Percentiles rank a stretch among this genome's conserved stretches.
phyloP scores from a whole-genome alignment of 495 filamentous ascomycete species.

The Talaromyces nanjingensis region DNA sequence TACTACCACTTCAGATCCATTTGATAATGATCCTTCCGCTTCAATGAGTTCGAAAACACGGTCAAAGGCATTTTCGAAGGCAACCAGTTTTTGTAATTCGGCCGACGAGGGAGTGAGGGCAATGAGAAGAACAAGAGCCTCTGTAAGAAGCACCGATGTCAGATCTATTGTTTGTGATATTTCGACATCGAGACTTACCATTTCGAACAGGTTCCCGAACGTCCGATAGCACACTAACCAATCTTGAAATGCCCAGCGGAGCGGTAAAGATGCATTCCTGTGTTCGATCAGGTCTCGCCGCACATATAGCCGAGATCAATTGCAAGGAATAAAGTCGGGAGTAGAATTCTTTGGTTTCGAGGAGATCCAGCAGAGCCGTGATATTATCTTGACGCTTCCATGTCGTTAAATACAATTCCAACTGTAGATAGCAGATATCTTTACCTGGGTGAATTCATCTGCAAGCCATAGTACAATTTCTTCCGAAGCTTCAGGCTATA shows the following conservation, averaged over 20 bases:
- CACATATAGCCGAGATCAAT: slow-evolving; percentile 76
- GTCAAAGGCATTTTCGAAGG: slow-evolving; percentile 90
- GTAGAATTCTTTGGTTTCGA: slow-evolving; percentile 86
- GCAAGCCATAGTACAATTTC: slow-evolving; percentile 96
- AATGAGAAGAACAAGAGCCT: slow-evolving; percentile 61
- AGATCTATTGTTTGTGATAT: neutral
- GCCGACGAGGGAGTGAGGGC: slow-evolving; percentile 63
- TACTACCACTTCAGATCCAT: slow-evolving; percentile 86
- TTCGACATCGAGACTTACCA: slow-evolving; percentile 41
- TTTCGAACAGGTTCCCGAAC: slow-evolving; percentile 83
- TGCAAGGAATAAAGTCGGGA: slow-evolving; percentile 89
- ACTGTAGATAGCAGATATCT: slow-evolving; percentile 10
- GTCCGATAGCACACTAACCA: slow-evolving; percentile 80
- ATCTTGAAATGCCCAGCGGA: slow-evolving; percentile 76
- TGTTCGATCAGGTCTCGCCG: slow-evolving; percentile 86
- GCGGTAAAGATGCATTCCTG: slow-evolving; percentile 91
- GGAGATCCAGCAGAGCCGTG: slow-evolving; percentile 77
- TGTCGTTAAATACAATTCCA: slow-evolving; percentile 35
- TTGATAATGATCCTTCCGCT: slow-evolving; percentile 70
- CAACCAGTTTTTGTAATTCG: slow-evolving; percentile 88
- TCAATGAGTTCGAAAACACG: slow-evolving; percentile 75
- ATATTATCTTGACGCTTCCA: slow-evolving; percentile 88
- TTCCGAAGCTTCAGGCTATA: slow-evolving; percentile 85
- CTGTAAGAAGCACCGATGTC: slow-evolving; percentile 24
- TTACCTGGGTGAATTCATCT: slow-evolving; percentile 93